Conservation (phyloP, 31 red algal genomes). For the Porphyra umbilicalis region DNA sequence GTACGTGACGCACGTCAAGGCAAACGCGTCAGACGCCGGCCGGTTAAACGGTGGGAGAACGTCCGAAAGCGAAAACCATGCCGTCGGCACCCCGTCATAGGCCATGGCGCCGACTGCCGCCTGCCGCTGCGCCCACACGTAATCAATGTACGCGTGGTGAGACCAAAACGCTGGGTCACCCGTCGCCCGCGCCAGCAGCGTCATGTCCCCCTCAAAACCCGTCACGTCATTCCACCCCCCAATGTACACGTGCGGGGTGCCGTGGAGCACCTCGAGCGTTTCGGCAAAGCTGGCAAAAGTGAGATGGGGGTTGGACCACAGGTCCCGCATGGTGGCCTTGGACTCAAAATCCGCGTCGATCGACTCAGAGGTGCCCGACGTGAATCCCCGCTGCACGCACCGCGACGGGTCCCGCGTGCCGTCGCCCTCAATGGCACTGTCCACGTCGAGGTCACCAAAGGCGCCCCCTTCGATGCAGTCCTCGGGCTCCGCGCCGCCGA, state of each 20-base stretch:
- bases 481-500: slow-evolving; percentile 5
- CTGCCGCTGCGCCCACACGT: slow-evolving; percentile 33
- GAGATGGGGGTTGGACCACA: too few relatives aligned
- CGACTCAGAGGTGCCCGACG: slow-evolving; percentile 23
- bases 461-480: slow-evolving; percentile 17
- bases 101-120: slow-evolving; percentile 10
- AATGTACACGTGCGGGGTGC: slow-evolving; percentile 40
- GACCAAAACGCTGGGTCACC: slow-evolving; percentile 69
- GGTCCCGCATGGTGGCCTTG: too few relatives aligned
- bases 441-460: slow-evolving; percentile 20
- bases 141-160: slow-evolving; percentile 62
- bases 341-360: slow-evolving; percentile 13
- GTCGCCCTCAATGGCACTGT: slow-evolving; percentile 13
- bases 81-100: neutral
- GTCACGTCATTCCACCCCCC: neutral
- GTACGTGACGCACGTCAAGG: too few relatives aligned
- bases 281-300: slow-evolving; percentile 26
- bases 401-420: slow-evolving; percentile 9
- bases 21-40: too few relatives aligned
- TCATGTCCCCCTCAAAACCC: slow-evolving; percentile 37
- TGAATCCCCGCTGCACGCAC: slow-evolving; percentile 27
- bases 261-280: slow-evolving; percentile 38
- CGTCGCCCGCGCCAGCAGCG: slow-evolving; percentile 21
- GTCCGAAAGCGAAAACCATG: too few relatives aligned
- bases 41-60: too few relatives aligned